Evolutionary conservation across 2,329 filamentous ascomycete species (phyloP).

Genomic region (Echinosphaeria canescens): DNA sequence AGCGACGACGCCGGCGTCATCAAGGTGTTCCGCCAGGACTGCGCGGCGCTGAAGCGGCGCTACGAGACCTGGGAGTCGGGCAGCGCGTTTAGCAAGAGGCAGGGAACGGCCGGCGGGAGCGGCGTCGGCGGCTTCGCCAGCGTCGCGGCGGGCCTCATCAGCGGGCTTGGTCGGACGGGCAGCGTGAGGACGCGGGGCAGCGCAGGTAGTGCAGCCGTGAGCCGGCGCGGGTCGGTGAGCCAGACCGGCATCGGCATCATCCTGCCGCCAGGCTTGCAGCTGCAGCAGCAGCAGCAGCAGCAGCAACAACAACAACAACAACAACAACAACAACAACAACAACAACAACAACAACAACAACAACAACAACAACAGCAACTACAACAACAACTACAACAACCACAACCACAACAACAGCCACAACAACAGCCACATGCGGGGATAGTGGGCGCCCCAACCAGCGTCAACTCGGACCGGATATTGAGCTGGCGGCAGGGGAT

Average conservation of each 20-base stretch:
- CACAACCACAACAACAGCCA: no score
- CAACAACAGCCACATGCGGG: no score
- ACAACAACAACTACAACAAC: no score
- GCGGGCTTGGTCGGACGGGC: slow-evolving; percentile 33
- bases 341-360: no score
- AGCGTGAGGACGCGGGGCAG: slow-evolving; percentile 33
- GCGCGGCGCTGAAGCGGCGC: slow-evolving; percentile 59
- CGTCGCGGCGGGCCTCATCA: not conserved
- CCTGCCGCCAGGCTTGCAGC: slow-evolving; percentile 1
- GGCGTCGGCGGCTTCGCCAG: slow-evolving; percentile 28
- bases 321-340: no score
- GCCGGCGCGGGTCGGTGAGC: slow-evolving; percentile 29
- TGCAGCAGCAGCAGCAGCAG: no score
- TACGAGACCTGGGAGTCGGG: slow-evolving; percentile 59
- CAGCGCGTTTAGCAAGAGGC: slow-evolving; percentile 52
- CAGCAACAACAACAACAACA: no score
- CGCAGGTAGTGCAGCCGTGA: slow-evolving; percentile 18
- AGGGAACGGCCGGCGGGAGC: slow-evolving; percentile 34
- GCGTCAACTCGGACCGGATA: slow-evolving; percentile 44
- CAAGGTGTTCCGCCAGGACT: slow-evolving; percentile 92
- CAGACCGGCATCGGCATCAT: slow-evolving; percentile 12
- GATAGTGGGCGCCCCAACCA: slow-evolving; percentile 8
- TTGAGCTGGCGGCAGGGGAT: slow-evolving; percentile 66
- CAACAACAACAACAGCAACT: no score
- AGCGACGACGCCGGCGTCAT: slow-evolving; percentile 76